Conservation (phyloP, 169 alveolate genomes). For the Plasmodium knowlesi region DNA sequence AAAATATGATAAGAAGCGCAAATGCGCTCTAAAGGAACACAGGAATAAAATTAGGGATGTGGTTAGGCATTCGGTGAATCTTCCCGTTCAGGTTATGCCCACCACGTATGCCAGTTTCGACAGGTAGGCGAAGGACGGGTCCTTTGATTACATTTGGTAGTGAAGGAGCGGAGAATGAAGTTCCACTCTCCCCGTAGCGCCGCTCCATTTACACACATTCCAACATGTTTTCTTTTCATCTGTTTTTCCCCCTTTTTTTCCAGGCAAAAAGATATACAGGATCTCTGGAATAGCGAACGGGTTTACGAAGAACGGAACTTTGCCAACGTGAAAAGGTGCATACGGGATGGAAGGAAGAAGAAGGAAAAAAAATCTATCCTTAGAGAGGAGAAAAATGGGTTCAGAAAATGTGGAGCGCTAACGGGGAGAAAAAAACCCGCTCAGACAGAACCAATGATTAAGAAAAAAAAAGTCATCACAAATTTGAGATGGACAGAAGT, state of each 20-base stretch:
- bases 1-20: background rate
- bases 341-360: background rate
- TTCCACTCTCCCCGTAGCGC: background rate
- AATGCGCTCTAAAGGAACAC: background rate
- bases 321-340: conserved; percentile 23
- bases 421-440: background rate
- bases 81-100: conserved; percentile 32
- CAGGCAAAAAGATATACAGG: conserved; percentile 41
- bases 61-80: conserved; percentile 44
- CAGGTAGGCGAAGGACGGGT: background rate
- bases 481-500: background rate
- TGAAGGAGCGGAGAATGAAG: background rate
- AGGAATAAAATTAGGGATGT: conserved; percentile 38
- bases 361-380: background rate
- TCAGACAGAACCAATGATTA: background rate
- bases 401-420: background rate
- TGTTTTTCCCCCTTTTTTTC: background rate
- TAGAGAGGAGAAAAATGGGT: background rate
- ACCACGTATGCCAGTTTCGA: conserved; percentile 57
- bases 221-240: background rate
- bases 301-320: conserved; percentile 50
- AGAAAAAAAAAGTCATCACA: background rate
- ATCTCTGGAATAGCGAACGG: conserved; percentile 23
- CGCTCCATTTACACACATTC: background rate
- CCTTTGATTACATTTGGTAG: no score